Evolutionary conservation across 1,284 basidiomycete genomes (phyloP).

Genomic region (Ganoderma multipileum): DNA sequence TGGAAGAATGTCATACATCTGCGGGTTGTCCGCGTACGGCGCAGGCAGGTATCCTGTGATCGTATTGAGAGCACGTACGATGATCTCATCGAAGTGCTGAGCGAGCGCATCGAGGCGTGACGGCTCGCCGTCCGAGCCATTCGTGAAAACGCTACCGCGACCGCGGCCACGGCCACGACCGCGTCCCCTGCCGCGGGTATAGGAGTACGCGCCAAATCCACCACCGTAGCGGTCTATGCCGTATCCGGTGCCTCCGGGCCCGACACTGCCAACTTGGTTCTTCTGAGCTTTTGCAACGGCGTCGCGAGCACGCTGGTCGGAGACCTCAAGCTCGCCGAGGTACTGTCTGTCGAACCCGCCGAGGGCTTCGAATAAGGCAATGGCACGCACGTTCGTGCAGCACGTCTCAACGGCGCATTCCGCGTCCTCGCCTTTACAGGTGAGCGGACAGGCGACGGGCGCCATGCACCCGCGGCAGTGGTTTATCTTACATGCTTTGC

Average conservation of each 20-base stretch:
- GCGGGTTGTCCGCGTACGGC: slow-evolving; percentile 50
- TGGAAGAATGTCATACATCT: slow-evolving; percentile 57
- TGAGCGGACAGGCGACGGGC: slow-evolving; percentile 43
- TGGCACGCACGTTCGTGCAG: slow-evolving; percentile 54
- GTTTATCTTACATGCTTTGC: slow-evolving; percentile 48
- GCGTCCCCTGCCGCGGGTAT: slow-evolving; percentile 3
- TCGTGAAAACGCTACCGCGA: slow-evolving; percentile 8
- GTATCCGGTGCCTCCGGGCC: slow-evolving; percentile 61
- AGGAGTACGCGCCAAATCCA: not conserved
- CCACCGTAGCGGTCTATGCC: slow-evolving; percentile 25
- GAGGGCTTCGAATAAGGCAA: slow-evolving; percentile 56
- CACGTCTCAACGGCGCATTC: slow-evolving; percentile 48
- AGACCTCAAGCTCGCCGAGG: slow-evolving; percentile 47
- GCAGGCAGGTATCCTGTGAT: slow-evolving; percentile 51
- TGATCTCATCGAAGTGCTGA: slow-evolving; percentile 49
- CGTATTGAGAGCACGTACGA: slow-evolving; percentile 47
- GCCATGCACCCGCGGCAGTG: slow-evolving; percentile 58
- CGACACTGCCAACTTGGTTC: slow-evolving; percentile 41
- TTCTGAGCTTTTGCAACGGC: slow-evolving; percentile 39
- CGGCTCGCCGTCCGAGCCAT: not conserved
- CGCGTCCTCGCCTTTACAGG: slow-evolving; percentile 50
- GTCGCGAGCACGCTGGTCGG: slow-evolving; percentile 46
- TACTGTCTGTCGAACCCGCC: slow-evolving; percentile 55
- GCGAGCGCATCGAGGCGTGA: slow-evolving; percentile 25
- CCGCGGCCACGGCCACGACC: slow-evolving; percentile 24